phyloP scores from a whole-genome alignment of 352 stramenopile genomes.

The Phytopythium chamaehyphon region DNA sequence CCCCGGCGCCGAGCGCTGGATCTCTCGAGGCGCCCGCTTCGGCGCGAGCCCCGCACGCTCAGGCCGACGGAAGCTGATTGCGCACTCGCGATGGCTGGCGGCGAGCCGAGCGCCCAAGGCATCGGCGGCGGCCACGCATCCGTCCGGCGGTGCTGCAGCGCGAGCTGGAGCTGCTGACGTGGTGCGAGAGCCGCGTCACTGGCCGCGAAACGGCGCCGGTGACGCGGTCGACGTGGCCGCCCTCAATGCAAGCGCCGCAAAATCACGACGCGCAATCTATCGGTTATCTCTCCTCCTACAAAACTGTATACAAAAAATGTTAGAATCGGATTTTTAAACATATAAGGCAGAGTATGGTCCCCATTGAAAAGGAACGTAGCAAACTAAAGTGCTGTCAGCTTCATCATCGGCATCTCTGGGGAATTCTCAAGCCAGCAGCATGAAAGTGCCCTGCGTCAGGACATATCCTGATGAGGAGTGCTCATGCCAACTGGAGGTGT shows the following conservation, averaged over 20 bases:
- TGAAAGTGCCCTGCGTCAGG: too few relatives aligned
- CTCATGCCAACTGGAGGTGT: too few relatives aligned
- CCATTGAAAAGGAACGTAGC: too few relatives aligned
- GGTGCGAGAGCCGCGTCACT: background rate
- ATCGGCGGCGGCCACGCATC: background rate
- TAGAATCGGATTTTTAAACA: too few relatives aligned
- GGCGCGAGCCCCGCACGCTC: background rate
- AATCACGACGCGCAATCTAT: background rate
- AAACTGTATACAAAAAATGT: background rate
- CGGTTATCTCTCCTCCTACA: background rate
- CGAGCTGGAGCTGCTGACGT: background rate
- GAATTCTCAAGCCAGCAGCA: too few relatives aligned
- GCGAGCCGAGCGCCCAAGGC: background rate
- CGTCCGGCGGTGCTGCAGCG: background rate
- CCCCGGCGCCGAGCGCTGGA: background rate
- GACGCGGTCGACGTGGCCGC: background rate
- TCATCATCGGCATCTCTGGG: too few relatives aligned
- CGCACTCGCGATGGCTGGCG: constrained; percentile 1
- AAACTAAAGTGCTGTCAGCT: too few relatives aligned
- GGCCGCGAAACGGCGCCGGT: background rate
- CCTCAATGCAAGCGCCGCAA: too few relatives aligned
- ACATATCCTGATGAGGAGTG: too few relatives aligned
- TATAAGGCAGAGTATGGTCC: too few relatives aligned
- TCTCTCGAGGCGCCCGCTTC: background rate
- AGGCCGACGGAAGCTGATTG: background rate